Conservation (phyloP, 768 basidiomycete genomes). For the Hydnomerulius pinastri region DNA sequence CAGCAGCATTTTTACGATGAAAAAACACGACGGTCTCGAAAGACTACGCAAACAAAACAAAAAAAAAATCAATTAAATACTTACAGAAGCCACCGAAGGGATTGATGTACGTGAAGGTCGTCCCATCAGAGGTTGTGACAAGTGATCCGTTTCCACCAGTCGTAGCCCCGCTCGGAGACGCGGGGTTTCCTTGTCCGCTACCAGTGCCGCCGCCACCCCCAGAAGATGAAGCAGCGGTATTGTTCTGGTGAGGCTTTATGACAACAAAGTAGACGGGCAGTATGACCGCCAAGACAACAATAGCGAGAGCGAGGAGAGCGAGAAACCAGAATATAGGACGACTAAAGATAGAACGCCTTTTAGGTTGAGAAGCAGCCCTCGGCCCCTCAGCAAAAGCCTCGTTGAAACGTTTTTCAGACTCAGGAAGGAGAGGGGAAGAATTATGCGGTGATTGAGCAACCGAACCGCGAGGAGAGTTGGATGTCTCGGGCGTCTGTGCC, state of each 20-base stretch:
- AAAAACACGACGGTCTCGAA: not conserved
- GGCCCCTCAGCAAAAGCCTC: constrained; percentile 6
- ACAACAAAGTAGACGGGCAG: constrained; percentile 42
- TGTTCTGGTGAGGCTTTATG: constrained; percentile 23
- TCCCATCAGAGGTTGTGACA: constrained; percentile 64
- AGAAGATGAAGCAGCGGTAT: not conserved
- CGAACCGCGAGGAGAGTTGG: constrained; percentile 24
- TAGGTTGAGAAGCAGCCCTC: not conserved
- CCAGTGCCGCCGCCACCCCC: constrained; percentile 3
- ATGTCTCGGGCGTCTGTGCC: constrained; percentile 20
- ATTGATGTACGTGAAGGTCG: constrained; percentile 76
- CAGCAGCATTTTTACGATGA: not conserved
- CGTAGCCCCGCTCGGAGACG: constrained; percentile 16
- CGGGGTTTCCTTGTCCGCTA: constrained; percentile 9
- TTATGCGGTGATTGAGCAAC: constrained; percentile 22
- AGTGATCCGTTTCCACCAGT: constrained; percentile 71
- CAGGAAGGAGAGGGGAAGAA: constrained; percentile 25
- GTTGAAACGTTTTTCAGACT: constrained; percentile 16
- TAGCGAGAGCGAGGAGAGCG: constrained; percentile 26
- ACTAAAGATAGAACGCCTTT: constrained; percentile 17
- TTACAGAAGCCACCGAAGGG: constrained; percentile 74
- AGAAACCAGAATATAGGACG: constrained; percentile 31
- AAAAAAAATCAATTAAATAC: constrained; percentile 20
- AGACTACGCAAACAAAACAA: not conserved
- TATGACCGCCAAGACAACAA: constrained; percentile 40